These are phyloP conservation scores for Withania somnifera DNA, from an alignment of 305 asterid species.

Conservation along the genomic window DNA sequence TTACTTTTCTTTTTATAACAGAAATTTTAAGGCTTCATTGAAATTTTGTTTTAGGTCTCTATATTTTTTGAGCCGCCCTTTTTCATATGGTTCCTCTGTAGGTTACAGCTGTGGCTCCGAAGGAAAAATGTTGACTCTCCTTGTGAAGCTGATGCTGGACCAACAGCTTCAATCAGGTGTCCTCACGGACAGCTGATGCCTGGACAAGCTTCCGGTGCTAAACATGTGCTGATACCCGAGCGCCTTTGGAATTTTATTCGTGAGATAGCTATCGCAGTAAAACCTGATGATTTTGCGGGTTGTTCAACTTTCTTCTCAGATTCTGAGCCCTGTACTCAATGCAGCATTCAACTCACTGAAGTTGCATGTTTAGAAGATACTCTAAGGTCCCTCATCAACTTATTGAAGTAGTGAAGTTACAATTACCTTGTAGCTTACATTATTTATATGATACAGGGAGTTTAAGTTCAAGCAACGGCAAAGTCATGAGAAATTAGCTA, in stretches of 20 bases:
- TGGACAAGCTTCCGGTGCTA: constrained; percentile 83
- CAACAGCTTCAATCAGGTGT: constrained; percentile 88
- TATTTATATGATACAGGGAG: constrained; percentile 55
- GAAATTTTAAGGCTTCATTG: not conserved
- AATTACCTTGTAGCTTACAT: not conserved
- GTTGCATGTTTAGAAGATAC: constrained; percentile 79
- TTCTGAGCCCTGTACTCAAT: constrained; percentile 61
- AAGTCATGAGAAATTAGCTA: constrained; percentile 73
- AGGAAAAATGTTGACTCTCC: constrained; percentile 73
- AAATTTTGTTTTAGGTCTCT: not conserved
- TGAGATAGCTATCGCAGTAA: constrained; percentile 63
- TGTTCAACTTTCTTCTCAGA: constrained; percentile 56
- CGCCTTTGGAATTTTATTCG: constrained; percentile 67
- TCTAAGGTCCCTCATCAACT: constrained; percentile 45
- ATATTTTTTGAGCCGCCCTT: not conserved
- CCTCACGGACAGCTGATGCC: constrained; percentile 91
- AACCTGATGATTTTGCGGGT: constrained; percentile 65
- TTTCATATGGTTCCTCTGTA: constrained; percentile 10
- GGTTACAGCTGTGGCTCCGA: constrained; percentile 96
- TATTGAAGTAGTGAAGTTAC: constrained; percentile 8
- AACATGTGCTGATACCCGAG: constrained; percentile 72
- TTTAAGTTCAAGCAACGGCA: constrained; percentile 77
- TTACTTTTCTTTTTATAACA: not conserved
- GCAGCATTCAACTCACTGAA: constrained; percentile 64
- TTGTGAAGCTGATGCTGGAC: constrained; percentile 91